phyloP scores from a whole-genome alignment of 768 basidiomycete species.

The Tulasnella sp. region DNA sequence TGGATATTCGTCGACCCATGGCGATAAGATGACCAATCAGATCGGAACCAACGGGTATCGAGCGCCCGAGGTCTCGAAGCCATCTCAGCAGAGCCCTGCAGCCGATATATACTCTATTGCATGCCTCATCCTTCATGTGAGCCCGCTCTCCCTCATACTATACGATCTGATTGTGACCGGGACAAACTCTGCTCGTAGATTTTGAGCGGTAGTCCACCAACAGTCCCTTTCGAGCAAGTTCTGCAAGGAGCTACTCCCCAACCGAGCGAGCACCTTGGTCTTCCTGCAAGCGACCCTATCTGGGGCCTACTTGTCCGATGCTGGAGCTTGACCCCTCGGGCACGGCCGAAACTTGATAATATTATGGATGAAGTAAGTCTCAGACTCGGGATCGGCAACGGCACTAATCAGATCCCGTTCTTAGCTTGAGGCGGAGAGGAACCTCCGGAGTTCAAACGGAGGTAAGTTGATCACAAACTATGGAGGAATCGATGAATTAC shows the following conservation, averaged over 20 bases:
- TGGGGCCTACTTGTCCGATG: background rate
- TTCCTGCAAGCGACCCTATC: background rate
- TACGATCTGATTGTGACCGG: background rate
- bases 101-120: background rate
- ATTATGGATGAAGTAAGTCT: background rate
- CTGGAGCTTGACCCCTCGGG: background rate
- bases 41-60: background rate
- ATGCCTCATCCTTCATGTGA: background rate
- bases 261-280: background rate
- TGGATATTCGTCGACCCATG: background rate
- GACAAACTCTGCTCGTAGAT: background rate
- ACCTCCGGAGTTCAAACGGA: background rate
- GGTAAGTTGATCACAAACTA: background rate
- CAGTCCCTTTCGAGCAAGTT: background rate
- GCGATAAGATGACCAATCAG: background rate
- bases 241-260: background rate
- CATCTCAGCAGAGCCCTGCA: background rate
- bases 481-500: too few relatives aligned
- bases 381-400: background rate
- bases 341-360: background rate
- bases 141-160: background rate
- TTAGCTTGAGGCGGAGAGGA: background rate
- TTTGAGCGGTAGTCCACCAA: background rate
- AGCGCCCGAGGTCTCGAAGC: background rate
- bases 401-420: too few relatives aligned